Evolutionary conservation across 2,329 filamentous ascomycete genomes (phyloP).

Genomic region (Exserohilum turcica): DNA sequence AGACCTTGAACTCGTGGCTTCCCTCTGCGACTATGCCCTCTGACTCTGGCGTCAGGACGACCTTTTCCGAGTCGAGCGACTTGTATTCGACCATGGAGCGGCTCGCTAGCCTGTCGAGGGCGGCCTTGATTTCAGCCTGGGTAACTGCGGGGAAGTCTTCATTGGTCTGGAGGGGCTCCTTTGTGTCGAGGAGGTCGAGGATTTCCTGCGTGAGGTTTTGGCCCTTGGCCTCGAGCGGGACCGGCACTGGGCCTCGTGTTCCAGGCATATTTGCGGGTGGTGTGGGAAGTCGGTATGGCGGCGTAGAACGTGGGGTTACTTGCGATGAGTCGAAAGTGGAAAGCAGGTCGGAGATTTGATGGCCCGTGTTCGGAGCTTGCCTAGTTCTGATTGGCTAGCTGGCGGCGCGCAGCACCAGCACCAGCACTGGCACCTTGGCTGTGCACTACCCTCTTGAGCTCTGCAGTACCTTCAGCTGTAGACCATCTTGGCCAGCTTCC

Average conservation of each 20-base stretch:
- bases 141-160: constrained; percentile 54
- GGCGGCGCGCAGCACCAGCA: constrained; percentile 7
- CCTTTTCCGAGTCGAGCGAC: constrained; percentile 78
- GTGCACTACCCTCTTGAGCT: too few relatives aligned
- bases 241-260: constrained; percentile 55
- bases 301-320: constrained; percentile 27
- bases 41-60: constrained; percentile 77
- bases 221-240: constrained; percentile 46
- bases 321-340: constrained; percentile 36
- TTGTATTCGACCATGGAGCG: constrained; percentile 88
- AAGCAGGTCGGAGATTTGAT: constrained; percentile 27
- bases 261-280: constrained; percentile 49
- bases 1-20: constrained; percentile 59
- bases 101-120: constrained; percentile 82
- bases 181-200: constrained; percentile 67
- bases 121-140: constrained; percentile 72
- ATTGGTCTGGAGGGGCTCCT: constrained; percentile 59
- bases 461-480: too few relatives aligned
- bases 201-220: constrained; percentile 75
- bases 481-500: too few relatives aligned
- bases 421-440: background rate
- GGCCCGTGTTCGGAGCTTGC: constrained; percentile 27
- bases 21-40: constrained; percentile 68
- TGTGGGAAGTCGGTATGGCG: constrained; percentile 13
- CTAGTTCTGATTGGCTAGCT: constrained; percentile 20